These are phyloP conservation scores for Calonectria multiphialidica DNA, from an alignment of 2,329 filamentous ascomycete genomes.

Conservation along the genomic window DNA sequence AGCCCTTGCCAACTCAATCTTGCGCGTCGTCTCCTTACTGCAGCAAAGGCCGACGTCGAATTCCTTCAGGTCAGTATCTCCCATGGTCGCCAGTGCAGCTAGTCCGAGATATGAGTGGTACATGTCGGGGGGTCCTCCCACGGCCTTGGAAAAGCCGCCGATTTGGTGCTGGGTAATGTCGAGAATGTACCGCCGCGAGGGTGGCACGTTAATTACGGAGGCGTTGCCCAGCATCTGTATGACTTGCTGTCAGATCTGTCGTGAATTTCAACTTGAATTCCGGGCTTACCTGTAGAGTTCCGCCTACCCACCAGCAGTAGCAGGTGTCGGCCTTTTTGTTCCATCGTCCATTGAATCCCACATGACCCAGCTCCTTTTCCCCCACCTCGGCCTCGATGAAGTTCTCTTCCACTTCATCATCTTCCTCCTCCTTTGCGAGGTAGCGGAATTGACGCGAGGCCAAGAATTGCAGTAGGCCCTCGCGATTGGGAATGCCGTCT, in stretches of 20 bases:
- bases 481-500: constrained; percentile 49
- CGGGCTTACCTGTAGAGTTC: constrained; percentile 62
- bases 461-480: constrained; percentile 65
- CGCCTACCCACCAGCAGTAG: constrained; percentile 93
- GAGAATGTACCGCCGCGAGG: constrained; percentile 83
- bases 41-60: constrained; percentile 85
- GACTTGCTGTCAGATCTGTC: constrained; percentile 5
- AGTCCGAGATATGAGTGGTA: constrained; percentile 93
- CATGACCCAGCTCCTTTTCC: constrained; percentile 55
- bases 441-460: constrained; percentile 74
- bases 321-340: constrained; percentile 97
- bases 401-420: constrained; percentile 58
- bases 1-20: constrained; percentile 61
- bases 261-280: too few relatives aligned
- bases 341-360: constrained; percentile 89
- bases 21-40: constrained; percentile 68
- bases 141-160: constrained; percentile 83
- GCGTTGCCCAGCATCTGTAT: constrained; percentile 69
- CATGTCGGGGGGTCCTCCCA: constrained; percentile 78
- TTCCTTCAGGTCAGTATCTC: constrained; percentile 75
- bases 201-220: constrained; percentile 67
- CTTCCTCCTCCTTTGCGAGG: constrained; percentile 59
- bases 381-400: constrained; percentile 51
- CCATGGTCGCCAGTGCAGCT: constrained; percentile 80
- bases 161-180: constrained; percentile 89